Percentiles rank a stretch among this genome's conserved stretches.
phyloP scores from a whole-genome alignment of 306 rosid species.

The Quercus agrifolia region DNA sequence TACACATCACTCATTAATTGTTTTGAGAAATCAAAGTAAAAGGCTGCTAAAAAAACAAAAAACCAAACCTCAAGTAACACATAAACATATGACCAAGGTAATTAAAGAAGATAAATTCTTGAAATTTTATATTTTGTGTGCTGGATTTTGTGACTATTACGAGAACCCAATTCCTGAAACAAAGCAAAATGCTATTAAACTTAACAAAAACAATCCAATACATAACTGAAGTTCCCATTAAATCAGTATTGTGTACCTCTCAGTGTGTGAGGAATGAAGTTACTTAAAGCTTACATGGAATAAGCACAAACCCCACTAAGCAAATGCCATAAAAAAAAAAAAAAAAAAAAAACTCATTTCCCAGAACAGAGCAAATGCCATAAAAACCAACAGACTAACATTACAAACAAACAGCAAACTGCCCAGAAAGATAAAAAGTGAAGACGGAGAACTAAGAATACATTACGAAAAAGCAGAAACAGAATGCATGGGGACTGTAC shows the following conservation, averaged over 20 bases:
- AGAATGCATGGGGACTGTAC: neutral
- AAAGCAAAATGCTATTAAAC: neutral
- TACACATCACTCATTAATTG: neutral
- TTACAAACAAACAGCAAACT: neutral
- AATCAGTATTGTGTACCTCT: neutral
- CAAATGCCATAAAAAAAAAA: neutral
- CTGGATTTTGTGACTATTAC: neutral
- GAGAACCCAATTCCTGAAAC: neutral
- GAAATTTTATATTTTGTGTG: neutral
- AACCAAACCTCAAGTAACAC: too few relatives aligned
- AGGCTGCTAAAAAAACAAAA: neutral
- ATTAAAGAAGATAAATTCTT: neutral
- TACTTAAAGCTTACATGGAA: neutral
- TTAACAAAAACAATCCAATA: neutral
- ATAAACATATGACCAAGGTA: neutral
- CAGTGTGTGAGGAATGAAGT: neutral
- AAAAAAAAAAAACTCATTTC: neutral
- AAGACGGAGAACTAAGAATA: neutral
- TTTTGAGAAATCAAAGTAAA: neutral
- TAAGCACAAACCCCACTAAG: neutral
- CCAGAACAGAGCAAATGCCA: neutral
- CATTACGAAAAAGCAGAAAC: neutral
- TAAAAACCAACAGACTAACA: neutral
- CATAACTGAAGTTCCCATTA: neutral
- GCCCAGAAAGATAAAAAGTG: neutral